These are phyloP conservation scores for Striga hermonthica DNA, from an alignment of 305 asterid species.

Conservation along the genomic window DNA sequence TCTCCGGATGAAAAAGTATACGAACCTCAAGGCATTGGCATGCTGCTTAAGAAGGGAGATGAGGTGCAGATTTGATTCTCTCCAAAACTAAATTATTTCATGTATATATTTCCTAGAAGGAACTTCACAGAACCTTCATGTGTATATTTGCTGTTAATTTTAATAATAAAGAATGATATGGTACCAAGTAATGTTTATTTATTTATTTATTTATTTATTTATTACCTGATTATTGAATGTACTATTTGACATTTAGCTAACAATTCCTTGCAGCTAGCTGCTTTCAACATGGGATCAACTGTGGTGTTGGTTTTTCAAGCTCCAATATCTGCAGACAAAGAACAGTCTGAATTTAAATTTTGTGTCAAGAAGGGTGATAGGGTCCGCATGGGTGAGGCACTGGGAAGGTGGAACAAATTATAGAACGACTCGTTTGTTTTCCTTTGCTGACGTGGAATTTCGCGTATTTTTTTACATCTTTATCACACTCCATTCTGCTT, in stretches of 20 bases:
- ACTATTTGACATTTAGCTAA: not conserved
- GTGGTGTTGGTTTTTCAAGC: conserved; percentile 93
- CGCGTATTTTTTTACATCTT: not conserved
- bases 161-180: too few species aligned
- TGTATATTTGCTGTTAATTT: not conserved
- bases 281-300: conserved; percentile 96
- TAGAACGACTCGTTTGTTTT: not conserved
- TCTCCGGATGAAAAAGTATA: conserved; percentile 66
- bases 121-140: not conserved
- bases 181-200: not conserved
- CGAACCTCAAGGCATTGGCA: conserved; percentile 57
- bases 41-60: conserved; percentile 78
- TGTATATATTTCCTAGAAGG: not conserved
- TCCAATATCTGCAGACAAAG: conserved; percentile 39
- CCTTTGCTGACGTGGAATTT: not conserved
- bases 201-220: not conserved
- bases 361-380: conserved; percentile 58
- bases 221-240: conserved; percentile 5
- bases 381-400: conserved; percentile 82
- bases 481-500: too few species aligned
- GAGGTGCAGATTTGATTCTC: conserved; percentile 50
- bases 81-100: conserved; percentile 1
- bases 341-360: conserved; percentile 58
- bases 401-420: conserved; percentile 56
- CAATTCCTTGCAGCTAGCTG: conserved; percentile 58